phyloP scores from a whole-genome alignment of 2,329 filamentous ascomycete species.

The Septoria linicola region DNA sequence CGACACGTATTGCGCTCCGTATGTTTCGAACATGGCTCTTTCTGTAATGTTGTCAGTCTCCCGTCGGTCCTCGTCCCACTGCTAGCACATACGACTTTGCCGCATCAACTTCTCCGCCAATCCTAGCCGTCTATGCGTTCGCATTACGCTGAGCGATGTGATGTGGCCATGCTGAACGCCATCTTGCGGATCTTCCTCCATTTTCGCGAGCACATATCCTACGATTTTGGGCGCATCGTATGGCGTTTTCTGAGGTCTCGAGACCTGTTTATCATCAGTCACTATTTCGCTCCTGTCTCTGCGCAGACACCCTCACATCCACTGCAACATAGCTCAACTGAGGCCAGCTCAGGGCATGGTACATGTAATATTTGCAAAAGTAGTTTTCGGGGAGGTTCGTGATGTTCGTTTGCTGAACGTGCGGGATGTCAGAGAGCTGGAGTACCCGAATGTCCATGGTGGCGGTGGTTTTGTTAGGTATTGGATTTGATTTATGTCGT shows the following conservation, averaged over 20 bases:
- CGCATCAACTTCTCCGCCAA: constrained; percentile 98
- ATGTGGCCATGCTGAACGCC: constrained; percentile 94
- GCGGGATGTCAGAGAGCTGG: constrained; percentile 76
- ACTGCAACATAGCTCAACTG: constrained; percentile 96
- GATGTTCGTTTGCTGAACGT: constrained; percentile 97
- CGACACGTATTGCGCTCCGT: constrained; percentile 86
- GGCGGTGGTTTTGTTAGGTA: not conserved
- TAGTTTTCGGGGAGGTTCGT: constrained; percentile 99
- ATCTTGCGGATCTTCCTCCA: constrained; percentile 95
- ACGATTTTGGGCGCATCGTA: constrained; percentile 97
- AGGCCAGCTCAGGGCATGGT: constrained; percentile 97
- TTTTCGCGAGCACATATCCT: constrained; percentile 98
- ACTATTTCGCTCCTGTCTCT: not conserved
- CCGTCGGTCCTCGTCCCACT: too few relatives aligned
- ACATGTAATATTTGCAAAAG: constrained; percentile 99
- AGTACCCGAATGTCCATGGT: constrained; percentile 88
- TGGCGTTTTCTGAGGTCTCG: constrained; percentile 70
- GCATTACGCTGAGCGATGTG: constrained; percentile 91
- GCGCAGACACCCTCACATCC: constrained; percentile 53
- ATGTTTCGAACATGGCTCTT: constrained; percentile 94
- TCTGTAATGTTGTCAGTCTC: constrained; percentile 52
- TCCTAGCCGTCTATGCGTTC: constrained; percentile 85
- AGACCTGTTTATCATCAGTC: constrained; percentile 51
- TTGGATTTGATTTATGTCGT: not conserved
- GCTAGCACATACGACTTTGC: constrained; percentile 86